Evolutionary conservation across 2,329 filamentous ascomycete genomes (phyloP).

Genomic region (Fusarium verrucosum): DNA sequence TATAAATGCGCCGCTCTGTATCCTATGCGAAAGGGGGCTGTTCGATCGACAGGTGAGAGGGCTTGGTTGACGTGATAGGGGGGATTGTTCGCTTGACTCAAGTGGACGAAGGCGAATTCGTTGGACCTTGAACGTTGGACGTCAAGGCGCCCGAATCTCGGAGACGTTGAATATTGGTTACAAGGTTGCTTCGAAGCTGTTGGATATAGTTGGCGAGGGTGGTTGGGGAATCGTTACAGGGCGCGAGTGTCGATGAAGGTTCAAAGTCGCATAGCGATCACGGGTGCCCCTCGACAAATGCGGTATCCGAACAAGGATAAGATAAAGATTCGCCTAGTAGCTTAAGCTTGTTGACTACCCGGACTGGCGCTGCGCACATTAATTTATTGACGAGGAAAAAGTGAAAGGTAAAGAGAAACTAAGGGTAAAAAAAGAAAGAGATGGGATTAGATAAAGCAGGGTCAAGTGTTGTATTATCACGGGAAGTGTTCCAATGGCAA

Average conservation of each 20-base stretch:
- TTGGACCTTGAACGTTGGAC: conserved; percentile 21
- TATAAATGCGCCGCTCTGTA: neutral
- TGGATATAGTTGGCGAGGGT: neutral
- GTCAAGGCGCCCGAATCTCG: conserved; percentile 18
- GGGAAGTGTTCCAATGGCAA: neutral
- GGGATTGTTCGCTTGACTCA: conserved; percentile 15
- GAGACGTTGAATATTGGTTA: neutral
- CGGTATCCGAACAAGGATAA: conserved; percentile 4
- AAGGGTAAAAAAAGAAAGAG: neutral
- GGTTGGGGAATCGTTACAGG: neutral
- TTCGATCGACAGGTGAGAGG: conserved; percentile 1
- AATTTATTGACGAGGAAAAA: conserved; percentile 1
- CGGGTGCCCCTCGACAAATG: conserved; percentile 13
- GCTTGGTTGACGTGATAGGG: conserved; percentile 21
- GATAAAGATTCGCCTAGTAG: neutral
- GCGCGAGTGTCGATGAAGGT: conserved; percentile 5
- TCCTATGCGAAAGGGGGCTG: neutral
- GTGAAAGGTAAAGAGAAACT: neutral
- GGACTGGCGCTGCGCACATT: neutral
- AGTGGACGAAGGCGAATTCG: neutral
- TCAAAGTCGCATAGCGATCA: conserved; percentile 21
- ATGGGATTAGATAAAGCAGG: conserved; percentile 1
- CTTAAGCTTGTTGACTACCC: neutral
- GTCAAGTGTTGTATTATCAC: neutral
- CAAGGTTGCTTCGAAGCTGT: neutral